Evolutionary conservation across 192 early-diverging fungal genomes (phyloP), one percentile per base, ranked within the genome.

Genomic region (Backusella sp.): DNA sequence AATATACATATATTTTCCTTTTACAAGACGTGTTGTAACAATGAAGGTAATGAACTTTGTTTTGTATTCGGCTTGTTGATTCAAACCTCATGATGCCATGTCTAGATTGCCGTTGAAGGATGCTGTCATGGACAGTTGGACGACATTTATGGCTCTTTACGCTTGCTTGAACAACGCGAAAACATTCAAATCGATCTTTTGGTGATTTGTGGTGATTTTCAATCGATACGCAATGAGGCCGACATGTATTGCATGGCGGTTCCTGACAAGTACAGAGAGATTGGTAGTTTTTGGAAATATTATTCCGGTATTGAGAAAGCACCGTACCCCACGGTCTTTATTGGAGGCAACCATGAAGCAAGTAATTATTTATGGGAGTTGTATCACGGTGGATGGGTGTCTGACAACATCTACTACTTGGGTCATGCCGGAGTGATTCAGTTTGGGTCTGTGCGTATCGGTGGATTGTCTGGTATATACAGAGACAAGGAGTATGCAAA

Each of bases 261-360:
- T 9, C 98, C 98, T 0, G 85, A 91, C 68, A 97, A 96, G 75
- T 97, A 94, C 81, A 91, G 90, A 52, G 81, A 81, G 32, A 66
- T 99, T 17, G 97, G 97, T 12, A 88, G 84, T 0, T 99, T 99
- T 80, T 86, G 97, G 87, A 89, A 98, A 56, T 99, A 99, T 76
- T 99, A 99, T 82, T 90, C 90, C 7, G 96, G 96, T 21, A 84
- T 91, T 76, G 83, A 84, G 39, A 81, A 75, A 26, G 95, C 96
- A 36, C 97, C 96, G 1, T 83, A 93, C 49, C 95, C 93, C 0
- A 99, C 97, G 5, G 76, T 99, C 0, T 98, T 99, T 84, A 92
- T 99, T 75, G 98, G 98, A 14, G 98, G 98, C 30, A 99, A 99
- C 83, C 98, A 99, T 77, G 98, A 99, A 82, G 94, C 96, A 0